Conservation (phyloP, 495 filamentous ascomycete genomes). For the Zalerion maritima region DNA sequence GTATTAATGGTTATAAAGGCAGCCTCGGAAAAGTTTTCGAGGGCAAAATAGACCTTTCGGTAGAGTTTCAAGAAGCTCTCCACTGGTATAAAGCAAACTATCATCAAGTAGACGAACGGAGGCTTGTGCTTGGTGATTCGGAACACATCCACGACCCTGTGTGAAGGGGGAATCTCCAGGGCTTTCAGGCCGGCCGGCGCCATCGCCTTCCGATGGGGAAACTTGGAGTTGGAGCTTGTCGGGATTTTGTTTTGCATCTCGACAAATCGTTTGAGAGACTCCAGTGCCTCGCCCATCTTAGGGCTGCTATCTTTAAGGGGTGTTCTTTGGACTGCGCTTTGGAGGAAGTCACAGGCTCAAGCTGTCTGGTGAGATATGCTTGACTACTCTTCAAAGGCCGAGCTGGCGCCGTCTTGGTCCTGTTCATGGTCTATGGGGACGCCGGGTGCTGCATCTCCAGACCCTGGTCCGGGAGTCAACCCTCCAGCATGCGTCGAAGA, state of each 20-base stretch:
- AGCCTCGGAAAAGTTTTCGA: conserved; percentile 39
- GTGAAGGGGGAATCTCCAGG: conserved; percentile 39
- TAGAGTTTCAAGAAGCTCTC: conserved; percentile 45
- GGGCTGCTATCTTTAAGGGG: conserved; percentile 31
- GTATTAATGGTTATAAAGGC: conserved; percentile 43
- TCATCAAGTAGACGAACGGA: background rate
- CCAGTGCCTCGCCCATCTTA: conserved; percentile 41
- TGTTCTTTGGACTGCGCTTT: conserved; percentile 41
- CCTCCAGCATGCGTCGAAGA: conserved; percentile 10
- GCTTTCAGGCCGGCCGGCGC: conserved; percentile 29
- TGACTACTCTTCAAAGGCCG: conserved; percentile 44
- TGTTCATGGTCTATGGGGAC: conserved; percentile 3
- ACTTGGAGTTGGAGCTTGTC: conserved; percentile 18
- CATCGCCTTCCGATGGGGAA: conserved; percentile 26
- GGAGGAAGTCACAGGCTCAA: conserved; percentile 47
- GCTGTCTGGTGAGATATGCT: conserved; percentile 47
- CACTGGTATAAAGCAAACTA: conserved; percentile 21
- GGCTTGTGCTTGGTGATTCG: conserved; percentile 27
- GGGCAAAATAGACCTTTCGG: conserved; percentile 43
- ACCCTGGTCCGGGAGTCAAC: conserved; percentile 6
- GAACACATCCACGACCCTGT: conserved; percentile 34
- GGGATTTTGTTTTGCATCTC: conserved; percentile 27
- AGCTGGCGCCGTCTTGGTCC: conserved; percentile 23
- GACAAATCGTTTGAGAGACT: conserved; percentile 42
- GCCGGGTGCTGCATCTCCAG: conserved; percentile 2